phyloP scores from a whole-genome alignment of 2,329 filamentous ascomycete genomes.

The Colletotrichum liaoningense region DNA sequence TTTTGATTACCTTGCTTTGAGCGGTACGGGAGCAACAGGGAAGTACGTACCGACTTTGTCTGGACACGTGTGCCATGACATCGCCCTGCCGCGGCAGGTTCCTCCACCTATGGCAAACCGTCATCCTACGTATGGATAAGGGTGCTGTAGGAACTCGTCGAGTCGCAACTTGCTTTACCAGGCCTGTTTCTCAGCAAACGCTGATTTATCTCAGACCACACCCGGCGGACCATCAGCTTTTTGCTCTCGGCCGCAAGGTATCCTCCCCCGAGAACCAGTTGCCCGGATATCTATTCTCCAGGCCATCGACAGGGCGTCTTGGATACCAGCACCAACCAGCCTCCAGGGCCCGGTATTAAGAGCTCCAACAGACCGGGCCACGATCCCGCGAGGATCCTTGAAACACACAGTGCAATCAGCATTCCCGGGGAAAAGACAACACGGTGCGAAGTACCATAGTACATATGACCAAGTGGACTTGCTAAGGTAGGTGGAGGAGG shows the following conservation, averaged over 20 bases:
- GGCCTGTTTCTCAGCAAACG: not conserved
- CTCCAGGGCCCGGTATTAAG: constrained; percentile 1
- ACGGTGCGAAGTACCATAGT: constrained; percentile 18
- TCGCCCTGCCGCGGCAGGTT: constrained; percentile 10
- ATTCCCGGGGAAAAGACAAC: not conserved
- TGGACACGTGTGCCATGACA: constrained; percentile 34
- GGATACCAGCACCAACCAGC: not conserved
- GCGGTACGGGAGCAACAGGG: not conserved
- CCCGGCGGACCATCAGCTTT: constrained; percentile 12
- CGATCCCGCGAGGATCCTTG: constrained; percentile 13
- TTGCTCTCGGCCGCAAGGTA: constrained; percentile 2
- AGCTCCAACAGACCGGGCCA: not conserved
- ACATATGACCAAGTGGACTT: not conserved
- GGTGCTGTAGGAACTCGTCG: not conserved
- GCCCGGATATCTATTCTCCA: constrained; percentile 15
- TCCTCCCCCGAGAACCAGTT: constrained; percentile 16
- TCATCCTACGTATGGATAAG: not conserved
- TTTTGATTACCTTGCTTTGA: constrained; percentile 25
- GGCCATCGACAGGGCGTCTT: constrained; percentile 9
- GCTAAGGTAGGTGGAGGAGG: not conserved
- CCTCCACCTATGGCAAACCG: not conserved
- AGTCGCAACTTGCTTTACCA: not conserved
- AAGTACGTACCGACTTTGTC: constrained; percentile 8
- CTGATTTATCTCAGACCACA: not conserved
- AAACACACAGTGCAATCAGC: constrained; percentile 7